Conservation (phyloP, 257 asterid species). For the Solanum virginianum region DNA sequence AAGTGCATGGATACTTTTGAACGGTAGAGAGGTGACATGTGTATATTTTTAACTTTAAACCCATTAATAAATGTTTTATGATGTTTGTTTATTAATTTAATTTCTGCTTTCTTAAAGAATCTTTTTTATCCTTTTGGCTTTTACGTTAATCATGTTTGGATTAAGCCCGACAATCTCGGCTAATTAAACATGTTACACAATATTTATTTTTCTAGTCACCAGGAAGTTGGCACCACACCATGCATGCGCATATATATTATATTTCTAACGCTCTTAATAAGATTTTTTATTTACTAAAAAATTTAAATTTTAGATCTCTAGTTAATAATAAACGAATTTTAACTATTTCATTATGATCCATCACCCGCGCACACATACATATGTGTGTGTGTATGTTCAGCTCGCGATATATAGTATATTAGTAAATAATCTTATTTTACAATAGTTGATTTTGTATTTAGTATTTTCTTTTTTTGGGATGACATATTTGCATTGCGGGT, state of each 20-base stretch:
- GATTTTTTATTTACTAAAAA: too few relatives aligned
- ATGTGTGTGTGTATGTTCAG: too few relatives aligned
- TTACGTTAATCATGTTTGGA: conserved; percentile 10
- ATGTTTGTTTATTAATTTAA: background rate
- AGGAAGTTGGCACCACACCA: background rate
- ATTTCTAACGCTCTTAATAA: background rate
- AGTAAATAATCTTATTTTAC: too few relatives aligned
- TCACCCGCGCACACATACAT: too few relatives aligned
- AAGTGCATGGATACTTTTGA: background rate
- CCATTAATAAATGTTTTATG: background rate
- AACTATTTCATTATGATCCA: too few relatives aligned
- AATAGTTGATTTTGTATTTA: too few relatives aligned
- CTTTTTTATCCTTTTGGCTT: background rate
- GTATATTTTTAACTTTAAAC: background rate
- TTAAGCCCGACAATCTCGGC: conserved; percentile 19
- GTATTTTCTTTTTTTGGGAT: too few relatives aligned
- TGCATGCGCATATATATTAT: background rate
- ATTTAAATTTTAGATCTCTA: background rate
- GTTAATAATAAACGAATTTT: too few relatives aligned
- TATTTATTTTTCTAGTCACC: background rate
- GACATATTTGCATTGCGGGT: too few relatives aligned
- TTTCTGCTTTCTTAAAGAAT: background rate
- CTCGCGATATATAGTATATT: too few relatives aligned
- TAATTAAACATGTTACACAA: background rate
- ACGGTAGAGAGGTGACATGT: conserved; percentile 6